A percentile compares a stretch with the other conserved stretches of the same genome.
These are phyloP conservation scores for Casaregolazyma lundiana DNA, from an alignment of 1,139 yeast genomes.

Conservation along the genomic window DNA sequence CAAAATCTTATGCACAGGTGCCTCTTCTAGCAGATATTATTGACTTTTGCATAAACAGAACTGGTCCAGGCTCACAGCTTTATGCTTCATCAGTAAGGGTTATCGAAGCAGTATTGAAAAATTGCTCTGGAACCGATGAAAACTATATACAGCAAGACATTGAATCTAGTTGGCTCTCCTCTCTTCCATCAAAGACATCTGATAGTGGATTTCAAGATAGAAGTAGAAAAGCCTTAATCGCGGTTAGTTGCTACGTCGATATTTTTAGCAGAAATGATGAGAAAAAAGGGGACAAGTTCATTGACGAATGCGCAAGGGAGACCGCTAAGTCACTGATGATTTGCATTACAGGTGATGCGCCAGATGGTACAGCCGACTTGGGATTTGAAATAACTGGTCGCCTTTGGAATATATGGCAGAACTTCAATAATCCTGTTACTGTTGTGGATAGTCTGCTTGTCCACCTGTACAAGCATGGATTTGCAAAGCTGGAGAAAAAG, in stretches of 20 bases:
- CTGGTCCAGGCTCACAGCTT: not conserved
- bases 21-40: not conserved
- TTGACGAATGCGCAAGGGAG: not conserved
- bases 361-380: slow-evolving; percentile 15
- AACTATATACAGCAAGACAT: slow-evolving; percentile 2
- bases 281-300: not conserved
- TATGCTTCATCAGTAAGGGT: slow-evolving; percentile 4
- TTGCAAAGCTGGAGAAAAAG: slow-evolving; percentile 12
- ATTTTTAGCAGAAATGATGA: slow-evolving; percentile 1
- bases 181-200: slow-evolving; percentile 15
- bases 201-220: slow-evolving; percentile 11
- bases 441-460: slow-evolving; percentile 22
- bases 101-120: slow-evolving; percentile 16
- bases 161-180: slow-evolving; percentile 12
- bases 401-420: slow-evolving; percentile 27
- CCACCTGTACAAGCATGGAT: slow-evolving; percentile 21
- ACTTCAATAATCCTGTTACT: slow-evolving; percentile 23
- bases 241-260: slow-evolving; percentile 15
- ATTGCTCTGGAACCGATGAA: slow-evolving; percentile 3
- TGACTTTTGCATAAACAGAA: not conserved
- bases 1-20: not conserved
- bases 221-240: slow-evolving; percentile 16
- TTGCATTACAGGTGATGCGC: slow-evolving; percentile 19
- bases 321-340: slow-evolving; percentile 23
- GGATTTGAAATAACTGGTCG: slow-evolving; percentile 27